Evolutionary conservation across 441 rosid species (phyloP), one percentile per base, ranked within the genome.

Genomic region (Manihot esculenta): DNA sequence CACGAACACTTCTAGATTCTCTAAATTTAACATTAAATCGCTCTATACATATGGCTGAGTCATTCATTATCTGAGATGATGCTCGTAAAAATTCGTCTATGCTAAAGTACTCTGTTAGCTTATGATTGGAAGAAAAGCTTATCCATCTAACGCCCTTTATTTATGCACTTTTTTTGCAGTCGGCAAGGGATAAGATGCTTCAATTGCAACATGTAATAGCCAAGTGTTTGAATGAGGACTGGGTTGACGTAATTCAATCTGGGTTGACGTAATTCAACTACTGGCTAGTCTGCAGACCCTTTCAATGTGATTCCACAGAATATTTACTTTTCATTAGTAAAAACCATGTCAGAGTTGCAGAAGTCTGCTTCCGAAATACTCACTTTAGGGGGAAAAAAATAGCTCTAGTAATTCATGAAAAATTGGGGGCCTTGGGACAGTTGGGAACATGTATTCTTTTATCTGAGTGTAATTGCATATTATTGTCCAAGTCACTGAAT

Each of bases 161-260:
- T 78, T 41, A 21, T 68, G 62, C 27, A 68, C 42, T 63, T 73
- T 68, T 57, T 65, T 54, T 72, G 86, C 91, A 87, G 86, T 72
- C 68, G 68, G 88, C 86, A 4, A 79, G 79, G 75, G 83, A 77
- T 74, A 84, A 84, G 79, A 78, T 85, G 88, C 71, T 78, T 47
- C 88, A 78, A 69, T 55, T 87, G 81, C 80, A 74, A 76, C 78
- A 53, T 56, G 81, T 71, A 47, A 73, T 87, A 71, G 81, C 82
- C 8, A 81, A 83, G 74, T 84, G 84, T 70, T 70, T 86, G 73
- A 79, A 78, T 54, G 89, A 78, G 62, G 84, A 76, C 67, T 78
- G 56, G 69, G 65, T 74, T 82, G 84, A 83, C 72, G 26, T 56
- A 68, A 57, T 64, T 64, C 30, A 44, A 26, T n/a, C 67, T 78